phyloP scores from a whole-genome alignment of 2,329 filamentous ascomycete genomes.

The Thelonectria blattea region DNA sequence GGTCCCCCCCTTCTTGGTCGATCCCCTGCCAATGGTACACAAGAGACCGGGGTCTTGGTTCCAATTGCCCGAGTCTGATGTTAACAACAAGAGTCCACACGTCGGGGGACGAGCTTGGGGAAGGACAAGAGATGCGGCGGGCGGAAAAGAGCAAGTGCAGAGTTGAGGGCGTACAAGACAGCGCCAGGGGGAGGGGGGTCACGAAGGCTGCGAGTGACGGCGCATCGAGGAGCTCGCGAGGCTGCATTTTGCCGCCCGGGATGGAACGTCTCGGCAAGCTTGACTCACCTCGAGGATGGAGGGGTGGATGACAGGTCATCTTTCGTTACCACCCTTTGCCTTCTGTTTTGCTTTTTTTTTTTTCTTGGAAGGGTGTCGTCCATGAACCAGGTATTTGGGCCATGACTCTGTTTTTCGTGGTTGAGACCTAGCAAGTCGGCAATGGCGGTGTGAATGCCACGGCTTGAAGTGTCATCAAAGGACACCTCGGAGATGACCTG shows the following conservation, averaged over 20 bases:
- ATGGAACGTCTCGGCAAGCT: background rate
- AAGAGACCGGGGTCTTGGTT: slow-evolving; percentile 3
- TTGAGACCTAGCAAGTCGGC: background rate
- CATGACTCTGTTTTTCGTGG: background rate
- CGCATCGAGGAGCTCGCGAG: background rate
- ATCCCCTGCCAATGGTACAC: background rate
- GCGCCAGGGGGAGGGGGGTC: background rate
- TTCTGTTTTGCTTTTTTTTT: background rate
- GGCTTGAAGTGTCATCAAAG: background rate
- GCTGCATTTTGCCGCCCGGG: background rate
- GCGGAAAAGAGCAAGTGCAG: slow-evolving; percentile 4
- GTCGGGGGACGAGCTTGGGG: background rate
- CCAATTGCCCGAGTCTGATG: slow-evolving; percentile 16
- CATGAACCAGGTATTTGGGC: background rate
- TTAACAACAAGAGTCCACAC: background rate
- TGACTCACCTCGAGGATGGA: background rate
- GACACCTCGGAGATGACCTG: background rate
- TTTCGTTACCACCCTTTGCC: background rate
- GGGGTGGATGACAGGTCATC: background rate
- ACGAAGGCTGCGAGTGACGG: background rate
- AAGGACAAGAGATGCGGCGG: slow-evolving; percentile 22
- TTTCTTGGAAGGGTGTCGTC: background rate
- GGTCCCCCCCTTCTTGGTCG: no score
- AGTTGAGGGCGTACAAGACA: background rate
- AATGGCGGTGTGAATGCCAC: background rate